Evolutionary conservation across 108 stramenopile genomes (phyloP).

Genomic region (Pinguiococcus pyrenoidosus): DNA sequence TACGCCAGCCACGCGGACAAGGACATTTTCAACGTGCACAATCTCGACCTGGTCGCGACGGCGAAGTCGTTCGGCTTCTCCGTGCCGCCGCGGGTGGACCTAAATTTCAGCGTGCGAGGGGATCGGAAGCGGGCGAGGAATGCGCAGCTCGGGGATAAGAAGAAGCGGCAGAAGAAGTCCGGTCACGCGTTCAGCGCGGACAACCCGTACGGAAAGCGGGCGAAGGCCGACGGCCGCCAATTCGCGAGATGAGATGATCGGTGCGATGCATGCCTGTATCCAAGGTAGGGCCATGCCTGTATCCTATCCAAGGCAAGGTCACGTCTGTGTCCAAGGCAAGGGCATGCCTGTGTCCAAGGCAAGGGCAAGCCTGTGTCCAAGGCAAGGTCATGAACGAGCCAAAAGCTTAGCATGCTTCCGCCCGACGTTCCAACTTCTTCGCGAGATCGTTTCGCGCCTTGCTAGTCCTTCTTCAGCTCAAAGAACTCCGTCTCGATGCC

Average conservation of each 20-base stretch:
- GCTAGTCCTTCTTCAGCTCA: conserved; percentile 76
- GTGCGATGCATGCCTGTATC: too few relatives aligned
- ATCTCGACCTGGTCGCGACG: conserved; percentile 71
- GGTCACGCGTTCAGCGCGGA: conserved; percentile 85
- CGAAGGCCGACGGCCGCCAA: conserved; percentile 64
- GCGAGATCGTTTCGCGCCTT: neutral
- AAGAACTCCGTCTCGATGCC: conserved; percentile 64
- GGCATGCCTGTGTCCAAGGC: too few relatives aligned
- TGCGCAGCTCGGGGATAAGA: conserved; percentile 16
- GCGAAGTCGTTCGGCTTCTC: conserved; percentile 91
- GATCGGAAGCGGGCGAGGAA: conserved; percentile 51
- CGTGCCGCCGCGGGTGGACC: conserved; percentile 85
- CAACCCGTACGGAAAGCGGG: conserved; percentile 89
- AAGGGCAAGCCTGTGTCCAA: too few relatives aligned
- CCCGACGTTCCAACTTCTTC: too few relatives aligned
- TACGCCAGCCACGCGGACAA: conserved; percentile 93
- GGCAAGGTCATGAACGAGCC: too few relatives aligned
- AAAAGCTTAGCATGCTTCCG: too few relatives aligned
- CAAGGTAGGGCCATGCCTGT: too few relatives aligned
- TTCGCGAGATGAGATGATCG: conserved; percentile 53
- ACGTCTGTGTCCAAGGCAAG: too few relatives aligned
- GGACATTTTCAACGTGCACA: conserved; percentile 94
- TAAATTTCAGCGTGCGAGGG: conserved; percentile 68
- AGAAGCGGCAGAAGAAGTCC: conserved; percentile 35
- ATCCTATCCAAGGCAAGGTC: too few relatives aligned